Percentiles rank a stretch among this genome's conserved stretches.
Evolutionary conservation across 2,329 filamentous ascomycete genomes (phyloP).

Genomic region (Cytospora leucostoma): DNA sequence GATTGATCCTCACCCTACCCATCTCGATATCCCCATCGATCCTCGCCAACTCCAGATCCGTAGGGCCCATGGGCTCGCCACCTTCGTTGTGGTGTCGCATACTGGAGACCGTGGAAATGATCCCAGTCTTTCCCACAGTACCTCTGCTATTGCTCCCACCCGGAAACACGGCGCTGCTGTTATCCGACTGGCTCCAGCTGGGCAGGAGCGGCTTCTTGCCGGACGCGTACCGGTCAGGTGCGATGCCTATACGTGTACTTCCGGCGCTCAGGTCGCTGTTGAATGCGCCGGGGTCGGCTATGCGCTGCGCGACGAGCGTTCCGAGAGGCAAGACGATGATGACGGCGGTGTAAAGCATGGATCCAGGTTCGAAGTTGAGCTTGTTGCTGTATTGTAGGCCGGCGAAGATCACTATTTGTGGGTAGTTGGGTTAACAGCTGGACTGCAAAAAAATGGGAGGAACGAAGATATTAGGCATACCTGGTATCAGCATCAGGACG

Average conservation of each 20-base stretch:
- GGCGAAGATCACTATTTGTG: constrained; percentile 50
- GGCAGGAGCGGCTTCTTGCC: constrained; percentile 24
- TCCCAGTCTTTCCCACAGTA: constrained; percentile 31
- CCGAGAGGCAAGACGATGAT: constrained; percentile 55
- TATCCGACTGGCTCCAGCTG: constrained; percentile 22
- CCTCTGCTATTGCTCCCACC: constrained; percentile 15
- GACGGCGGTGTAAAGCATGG: constrained; percentile 52
- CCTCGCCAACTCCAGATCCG: constrained; percentile 39
- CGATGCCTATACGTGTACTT: constrained; percentile 27
- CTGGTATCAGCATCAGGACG: constrained; percentile 57
- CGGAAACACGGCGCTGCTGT: constrained; percentile 22
- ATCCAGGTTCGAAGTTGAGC: constrained; percentile 51
- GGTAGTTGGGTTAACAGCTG: constrained; percentile 4
- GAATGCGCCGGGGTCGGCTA: constrained; percentile 37
- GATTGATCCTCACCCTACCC: constrained; percentile 35
- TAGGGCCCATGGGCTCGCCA: constrained; percentile 32
- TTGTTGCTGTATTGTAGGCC: constrained; percentile 47
- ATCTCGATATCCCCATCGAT: constrained; percentile 32
- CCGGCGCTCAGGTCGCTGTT: constrained; percentile 18
- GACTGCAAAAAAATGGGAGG: background rate
- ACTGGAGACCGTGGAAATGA: constrained; percentile 21
- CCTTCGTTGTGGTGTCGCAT: constrained; percentile 31
- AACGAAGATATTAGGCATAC: constrained; percentile 39
- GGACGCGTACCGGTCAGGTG: constrained; percentile 28
- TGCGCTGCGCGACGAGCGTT: constrained; percentile 52